Conservation (phyloP, 345 rosid species). For the Brassica juncea region DNA sequence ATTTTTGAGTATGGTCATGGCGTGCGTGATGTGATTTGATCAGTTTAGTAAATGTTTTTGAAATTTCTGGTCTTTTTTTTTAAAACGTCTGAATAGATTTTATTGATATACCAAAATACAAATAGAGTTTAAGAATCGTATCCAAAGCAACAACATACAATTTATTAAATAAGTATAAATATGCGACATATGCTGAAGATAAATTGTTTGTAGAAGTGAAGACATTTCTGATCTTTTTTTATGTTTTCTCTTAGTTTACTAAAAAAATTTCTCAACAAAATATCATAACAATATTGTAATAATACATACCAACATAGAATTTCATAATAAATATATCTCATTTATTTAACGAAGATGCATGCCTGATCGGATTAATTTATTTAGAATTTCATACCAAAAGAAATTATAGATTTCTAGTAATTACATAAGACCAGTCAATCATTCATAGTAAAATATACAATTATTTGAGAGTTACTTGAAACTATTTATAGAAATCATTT, state of each 20-base stretch:
- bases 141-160: no score
- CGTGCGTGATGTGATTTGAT: not conserved
- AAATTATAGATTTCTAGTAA: not conserved
- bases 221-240: no score
- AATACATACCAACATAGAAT: not conserved
- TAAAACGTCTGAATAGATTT: no score
- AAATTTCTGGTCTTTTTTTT: no score
- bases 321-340: not conserved
- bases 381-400: not conserved
- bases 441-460: not conserved
- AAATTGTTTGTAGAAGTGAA: no score
- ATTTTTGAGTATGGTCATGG: not conserved
- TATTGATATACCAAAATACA: no score
- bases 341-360: not conserved
- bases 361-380: not conserved
- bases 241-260: not conserved
- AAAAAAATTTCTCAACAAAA: not conserved
- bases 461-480: not conserved
- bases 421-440: not conserved
- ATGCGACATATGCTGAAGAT: no score
- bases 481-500: not conserved
- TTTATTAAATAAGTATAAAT: no score
- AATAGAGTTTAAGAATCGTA: no score
- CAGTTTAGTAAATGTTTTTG: not conserved
- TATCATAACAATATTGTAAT: not conserved